Base-by-base conservation (phyloP, 176 grass and related monocot species). In the Raddia guianensis region DNA sequence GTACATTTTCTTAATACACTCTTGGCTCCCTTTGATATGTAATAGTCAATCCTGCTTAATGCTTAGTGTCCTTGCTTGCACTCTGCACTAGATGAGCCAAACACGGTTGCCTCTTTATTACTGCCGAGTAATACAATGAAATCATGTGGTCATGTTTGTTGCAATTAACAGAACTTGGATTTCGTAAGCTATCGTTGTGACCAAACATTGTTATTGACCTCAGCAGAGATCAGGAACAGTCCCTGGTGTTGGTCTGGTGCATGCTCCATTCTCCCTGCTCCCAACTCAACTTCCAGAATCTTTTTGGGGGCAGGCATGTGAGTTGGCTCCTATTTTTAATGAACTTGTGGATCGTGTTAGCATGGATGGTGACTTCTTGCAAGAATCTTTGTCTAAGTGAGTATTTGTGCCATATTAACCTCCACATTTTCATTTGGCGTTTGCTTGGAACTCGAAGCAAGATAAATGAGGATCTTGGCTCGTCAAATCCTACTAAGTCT, bases 291-390 rank as follows among this genome's bases (percentile, higher is more conserved):
- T 98, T 85, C 86, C 86, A 61, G 71, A 76, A 32, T 27, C 69
- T 43, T 73, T 74, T 52, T 98, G 95, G 95, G 87, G 68, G 68
- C 95, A 98, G 86, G 92, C 92, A 7, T 95, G 90, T 16, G 90
- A 98, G 34, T 49, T 98, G 20, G 90, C 90, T 61, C 92, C 92
- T 15, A 85, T 93, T 57, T 98, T 98, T 67, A 98, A 95, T 19
- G 84, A 94, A 18, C 72, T 98, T 75, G 95, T 95, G 33, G 92
- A 95, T 78, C 88, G 86, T 67, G 90, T 95, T 27, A 98, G 95
- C 72, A 83, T 94, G 77, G 95, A 98, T 72, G 95, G 86, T 46
- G 60, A 87, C 9, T 98, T 98, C 83, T 64, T 98, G 83, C 95
- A 98, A 62, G 80, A 91, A 45, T 89, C 88, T 83, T 85, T 98